Conservation (phyloP, 2,329 filamentous ascomycete genomes). For the Cadophora luteo-olivacea region DNA sequence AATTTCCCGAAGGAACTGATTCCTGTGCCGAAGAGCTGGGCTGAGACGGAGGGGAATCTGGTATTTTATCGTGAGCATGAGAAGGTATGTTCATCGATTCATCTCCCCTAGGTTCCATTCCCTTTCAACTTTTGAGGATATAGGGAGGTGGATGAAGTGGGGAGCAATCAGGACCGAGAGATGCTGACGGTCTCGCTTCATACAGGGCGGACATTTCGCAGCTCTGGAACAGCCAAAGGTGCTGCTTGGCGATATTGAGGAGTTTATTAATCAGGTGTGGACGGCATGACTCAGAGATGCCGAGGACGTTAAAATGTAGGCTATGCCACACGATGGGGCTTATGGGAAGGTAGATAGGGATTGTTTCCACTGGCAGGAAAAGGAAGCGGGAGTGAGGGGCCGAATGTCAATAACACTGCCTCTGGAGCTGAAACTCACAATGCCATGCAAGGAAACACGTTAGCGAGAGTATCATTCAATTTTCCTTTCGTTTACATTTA, state of each 20-base stretch:
- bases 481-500: not conserved
- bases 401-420: too few relatives aligned
- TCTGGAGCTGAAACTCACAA: too few relatives aligned
- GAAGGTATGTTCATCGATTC: not conserved
- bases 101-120: too few relatives aligned
- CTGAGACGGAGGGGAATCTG: conserved; percentile 47
- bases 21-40: conserved; percentile 48
- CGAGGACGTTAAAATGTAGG: not conserved
- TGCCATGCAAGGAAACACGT: too few relatives aligned
- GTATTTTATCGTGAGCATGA: conserved; percentile 47
- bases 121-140: too few relatives aligned
- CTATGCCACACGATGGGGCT: too few relatives aligned
- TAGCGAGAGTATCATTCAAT: too few relatives aligned
- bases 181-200: not conserved
- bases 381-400: too few relatives aligned
- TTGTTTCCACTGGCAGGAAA: too few relatives aligned
- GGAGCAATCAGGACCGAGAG: not conserved
- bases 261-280: conserved; percentile 17
- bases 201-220: conserved; percentile 60
- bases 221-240: conserved; percentile 51
- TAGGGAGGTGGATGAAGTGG: too few relatives aligned
- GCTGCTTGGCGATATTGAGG: conserved; percentile 47
- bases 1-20: conserved; percentile 52
- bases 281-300: not conserved
- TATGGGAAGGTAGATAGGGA: too few relatives aligned